Evolutionary conservation across 108 stramenopile genomes (phyloP), one percentile per base, ranked within the genome.

Genomic region (Seminavis robusta): DNA sequence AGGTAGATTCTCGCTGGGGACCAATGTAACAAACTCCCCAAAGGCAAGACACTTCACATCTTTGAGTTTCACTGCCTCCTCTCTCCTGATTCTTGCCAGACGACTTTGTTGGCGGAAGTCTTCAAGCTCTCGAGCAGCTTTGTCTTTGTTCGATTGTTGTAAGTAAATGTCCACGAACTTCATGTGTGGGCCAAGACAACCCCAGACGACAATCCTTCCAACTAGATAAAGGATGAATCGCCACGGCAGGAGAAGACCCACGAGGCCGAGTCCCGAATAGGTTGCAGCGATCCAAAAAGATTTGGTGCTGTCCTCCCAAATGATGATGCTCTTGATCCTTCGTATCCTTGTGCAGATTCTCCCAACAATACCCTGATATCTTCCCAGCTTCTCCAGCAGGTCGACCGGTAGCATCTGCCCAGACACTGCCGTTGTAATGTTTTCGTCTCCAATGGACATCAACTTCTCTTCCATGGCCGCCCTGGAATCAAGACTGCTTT

Each of bases 161-260:
- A 84, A 49, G 16, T 56, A 62, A 2, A 76, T 4, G 59, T 89
- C 87, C 0, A 72, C 59, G 10, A 68, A 11, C 33, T 80, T 81
- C 83, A 88, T 88, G 65, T 79, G 82, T 3, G 86, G 86, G 1
- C 86, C 86, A 8, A 88, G 31, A 49, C 77, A 67, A 2, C 68
- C 64, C 80, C 80, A 88, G 0, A 79, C 79, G 11, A 71, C 45
- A 46, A 80, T 15, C 50, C 86, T 52, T 7, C 53, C 45, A 1
- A 59, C 33, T 79, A 78, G 84, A 23, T 40, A 59, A 28, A 84
- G 41, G 9, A 88, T 48, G 47, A 78, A 84, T 29, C 54, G 39
- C 81, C 79, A 79, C 6, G 86, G 86, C 9, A 88, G 31, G 6
- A 83, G 17, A 8, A 84, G 65, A 15, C 76, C 49, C 0, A 80